Percentiles rank a stretch among this genome's conserved stretches.
phyloP scores from a whole-genome alignment of 139 green algal genomes.

The Eudorina sp. region DNA sequence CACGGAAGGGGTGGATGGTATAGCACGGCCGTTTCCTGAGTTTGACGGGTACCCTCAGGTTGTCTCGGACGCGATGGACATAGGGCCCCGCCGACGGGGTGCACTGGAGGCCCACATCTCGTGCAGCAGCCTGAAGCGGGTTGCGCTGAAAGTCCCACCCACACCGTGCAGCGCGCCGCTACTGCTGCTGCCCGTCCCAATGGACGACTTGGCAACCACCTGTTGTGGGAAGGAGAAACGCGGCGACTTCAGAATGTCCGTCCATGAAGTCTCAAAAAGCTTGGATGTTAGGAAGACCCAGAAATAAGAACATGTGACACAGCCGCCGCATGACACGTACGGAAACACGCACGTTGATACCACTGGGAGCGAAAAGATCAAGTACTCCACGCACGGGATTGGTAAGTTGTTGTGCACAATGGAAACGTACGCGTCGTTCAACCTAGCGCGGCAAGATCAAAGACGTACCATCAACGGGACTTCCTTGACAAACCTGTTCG shows the following conservation, averaged over 20 bases:
- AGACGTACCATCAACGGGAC: too few relatives aligned
- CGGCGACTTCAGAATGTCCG: too few relatives aligned
- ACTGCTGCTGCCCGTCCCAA: background rate
- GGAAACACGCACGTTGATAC: background rate
- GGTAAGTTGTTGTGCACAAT: background rate
- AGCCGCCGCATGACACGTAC: background rate
- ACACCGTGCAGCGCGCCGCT: background rate
- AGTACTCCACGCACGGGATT: background rate
- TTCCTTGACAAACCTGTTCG: too few relatives aligned
- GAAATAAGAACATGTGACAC: too few relatives aligned
- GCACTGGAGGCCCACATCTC: conserved; percentile 57
- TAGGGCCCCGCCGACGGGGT: background rate
- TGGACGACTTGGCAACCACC: conserved; percentile 29
- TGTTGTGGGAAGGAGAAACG: too few relatives aligned
- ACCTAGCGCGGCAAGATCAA: too few relatives aligned
- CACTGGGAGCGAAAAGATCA: background rate
- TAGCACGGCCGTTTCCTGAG: background rate
- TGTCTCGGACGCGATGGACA: background rate
- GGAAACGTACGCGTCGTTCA: background rate
- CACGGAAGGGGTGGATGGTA: too few relatives aligned
- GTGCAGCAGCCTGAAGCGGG: conserved; percentile 67
- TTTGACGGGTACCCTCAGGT: background rate
- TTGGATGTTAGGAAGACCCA: too few relatives aligned
- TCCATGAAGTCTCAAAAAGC: too few relatives aligned
- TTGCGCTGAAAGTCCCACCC: background rate